Percentiles rank a stretch among this genome's conserved stretches.
phyloP scores from a whole-genome alignment of 2,329 filamentous ascomycete species.

The Trichoderma pleuroti region DNA sequence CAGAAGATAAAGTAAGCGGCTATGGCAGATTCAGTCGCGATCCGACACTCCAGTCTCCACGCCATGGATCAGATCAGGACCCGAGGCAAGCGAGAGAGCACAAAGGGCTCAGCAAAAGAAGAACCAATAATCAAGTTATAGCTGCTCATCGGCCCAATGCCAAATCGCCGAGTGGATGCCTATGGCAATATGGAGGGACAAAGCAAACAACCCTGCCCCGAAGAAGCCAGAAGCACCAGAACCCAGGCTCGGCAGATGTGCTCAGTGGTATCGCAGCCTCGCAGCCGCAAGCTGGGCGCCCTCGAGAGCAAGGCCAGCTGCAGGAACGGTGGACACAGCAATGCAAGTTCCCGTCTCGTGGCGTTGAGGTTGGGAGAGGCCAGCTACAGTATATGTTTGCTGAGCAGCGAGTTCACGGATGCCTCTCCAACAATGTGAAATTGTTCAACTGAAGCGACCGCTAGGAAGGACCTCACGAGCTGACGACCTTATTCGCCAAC shows the following conservation, averaged over 20 bases:
- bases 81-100: neutral
- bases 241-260: neutral
- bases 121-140: neutral
- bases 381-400: neutral
- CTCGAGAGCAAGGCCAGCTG: neutral
- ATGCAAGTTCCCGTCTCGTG: slow-evolving; percentile 12
- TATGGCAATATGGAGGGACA: neutral
- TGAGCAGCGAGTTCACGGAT: neutral
- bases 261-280: neutral
- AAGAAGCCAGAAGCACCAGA: neutral
- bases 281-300: neutral
- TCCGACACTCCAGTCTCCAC: neutral
- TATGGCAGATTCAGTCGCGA: neutral
- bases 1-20: neutral
- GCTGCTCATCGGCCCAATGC: neutral
- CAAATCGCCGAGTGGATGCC: neutral
- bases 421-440: neutral
- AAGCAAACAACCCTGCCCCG: neutral
- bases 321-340: slow-evolving; percentile 6
- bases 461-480: neutral
- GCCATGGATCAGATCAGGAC: neutral
- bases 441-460: neutral
- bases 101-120: neutral
- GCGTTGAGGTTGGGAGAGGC: neutral
- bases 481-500: neutral